Base-by-base conservation (phyloP, 2,329 filamentous ascomycete species). In the Bimuria novae-zelandiae region DNA sequence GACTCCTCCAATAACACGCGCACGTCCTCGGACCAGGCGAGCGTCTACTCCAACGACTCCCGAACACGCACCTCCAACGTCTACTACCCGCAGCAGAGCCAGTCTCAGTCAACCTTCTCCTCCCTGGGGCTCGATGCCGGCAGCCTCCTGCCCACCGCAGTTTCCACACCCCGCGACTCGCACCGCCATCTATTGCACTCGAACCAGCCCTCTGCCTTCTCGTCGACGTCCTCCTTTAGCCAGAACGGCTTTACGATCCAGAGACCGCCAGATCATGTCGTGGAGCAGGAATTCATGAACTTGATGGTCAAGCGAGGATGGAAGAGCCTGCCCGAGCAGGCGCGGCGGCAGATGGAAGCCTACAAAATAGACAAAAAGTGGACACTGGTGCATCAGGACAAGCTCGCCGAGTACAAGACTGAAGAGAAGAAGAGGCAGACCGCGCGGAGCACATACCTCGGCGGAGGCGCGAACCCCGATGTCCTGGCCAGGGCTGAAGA, bases 221-320 rank as follows among this genome's bases (percentile, higher is more conserved):
- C 72, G 42, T 80, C 79, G 35, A 78, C 77, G 11, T 68, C 78
- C 2, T 79, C 79, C 8, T 80, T 83, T 60, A 72, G 73, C 1
- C 79, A 80, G 3, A 80, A 83, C 19, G 80, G 79, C n/a, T 81
- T 83, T 62, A 71, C 86, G 57, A 84, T 94, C 46, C 83, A 86
- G 41, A 85, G 89, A 64, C 91, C 91, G 14, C 83, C 86, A 48
- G 89, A 95, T 71, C 84, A 86, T 54, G 78, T 96, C 12, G 89
- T 97, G 40, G 91, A 97, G 71, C 87, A 92, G 68, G 90, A 96
- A 79, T 97, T 97, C 69, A 81, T 92, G 67, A 88, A 91, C 47
- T 79, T 99, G 60, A 97, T 99, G 94, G 90, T 96, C 69, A 97
- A 97, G 77, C 86, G 94, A 77, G 94, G 93, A 60, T 97, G 92